phyloP scores from a whole-genome alignment of 129 eudicot genomes.

The Lactuca sativa region DNA sequence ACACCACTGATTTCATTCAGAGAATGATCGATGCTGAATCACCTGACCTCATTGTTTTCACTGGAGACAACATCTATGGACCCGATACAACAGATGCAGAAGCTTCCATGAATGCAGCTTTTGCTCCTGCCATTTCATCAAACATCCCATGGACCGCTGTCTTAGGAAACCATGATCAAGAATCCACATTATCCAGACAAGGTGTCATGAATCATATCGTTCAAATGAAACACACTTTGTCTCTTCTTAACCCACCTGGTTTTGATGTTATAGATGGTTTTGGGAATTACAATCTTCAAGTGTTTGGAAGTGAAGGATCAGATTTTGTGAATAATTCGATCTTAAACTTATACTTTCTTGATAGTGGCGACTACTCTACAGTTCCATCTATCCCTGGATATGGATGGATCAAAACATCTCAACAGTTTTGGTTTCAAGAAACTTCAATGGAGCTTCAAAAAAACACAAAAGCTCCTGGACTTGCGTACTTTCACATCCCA shows the following conservation, averaged over 20 bases:
- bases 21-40: constrained; percentile 65
- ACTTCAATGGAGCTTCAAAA: constrained; percentile 49
- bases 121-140: constrained; percentile 67
- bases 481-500: constrained; percentile 83
- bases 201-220: constrained; percentile 69
- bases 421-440: constrained; percentile 69
- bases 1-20: constrained; percentile 58
- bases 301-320: constrained; percentile 61
- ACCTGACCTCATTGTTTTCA: constrained; percentile 78
- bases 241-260: constrained; percentile 57
- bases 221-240: constrained; percentile 63
- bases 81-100: constrained; percentile 56
- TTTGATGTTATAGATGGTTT: constrained; percentile 63
- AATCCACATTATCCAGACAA: constrained; percentile 66
- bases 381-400: constrained; percentile 75
- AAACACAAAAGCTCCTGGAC: constrained; percentile 63
- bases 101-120: constrained; percentile 68
- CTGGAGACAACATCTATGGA: constrained; percentile 83
- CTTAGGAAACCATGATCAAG: constrained; percentile 91
- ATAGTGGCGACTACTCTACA: constrained; percentile 87
- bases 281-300: constrained; percentile 85
- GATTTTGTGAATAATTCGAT: constrained; percentile 50
- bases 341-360: constrained; percentile 75
- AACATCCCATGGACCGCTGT: constrained; percentile 91
- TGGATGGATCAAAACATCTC: constrained; percentile 89